phyloP scores from a whole-genome alignment of 2,329 filamentous ascomycete genomes.

The Polytolypa hystricis region DNA sequence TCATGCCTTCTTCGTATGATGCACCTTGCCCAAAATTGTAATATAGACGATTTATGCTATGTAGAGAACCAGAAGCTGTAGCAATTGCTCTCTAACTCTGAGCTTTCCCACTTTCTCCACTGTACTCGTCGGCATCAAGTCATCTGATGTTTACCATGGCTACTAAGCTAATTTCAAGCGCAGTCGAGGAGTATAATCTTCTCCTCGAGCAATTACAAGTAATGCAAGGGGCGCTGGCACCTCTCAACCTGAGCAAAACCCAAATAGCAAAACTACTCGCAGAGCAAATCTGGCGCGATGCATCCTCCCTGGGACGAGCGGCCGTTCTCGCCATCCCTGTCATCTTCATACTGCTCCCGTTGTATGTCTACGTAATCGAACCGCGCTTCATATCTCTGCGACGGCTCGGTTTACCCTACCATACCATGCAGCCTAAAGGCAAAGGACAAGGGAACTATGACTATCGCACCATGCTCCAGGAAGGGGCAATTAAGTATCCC shows the following conservation, averaged over 20 bases:
- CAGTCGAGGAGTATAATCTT: background rate
- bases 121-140: too few species aligned
- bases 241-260: background rate
- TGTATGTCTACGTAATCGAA: background rate
- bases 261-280: background rate
- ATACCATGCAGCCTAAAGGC: background rate
- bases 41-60: too few species aligned
- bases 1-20: too few species aligned
- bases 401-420: background rate
- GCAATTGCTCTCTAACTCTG: too few species aligned
- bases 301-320: background rate
- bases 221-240: background rate
- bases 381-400: background rate
- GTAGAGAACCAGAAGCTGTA: too few species aligned
- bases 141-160: too few species aligned
- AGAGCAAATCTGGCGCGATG: background rate
- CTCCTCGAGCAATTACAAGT: background rate
- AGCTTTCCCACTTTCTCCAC: too few species aligned
- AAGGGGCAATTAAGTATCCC: conserved; percentile 9
- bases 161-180: background rate
- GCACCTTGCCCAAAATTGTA: too few species aligned
- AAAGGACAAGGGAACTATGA: too few species aligned
- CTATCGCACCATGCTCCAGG: too few species aligned
- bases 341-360: background rate
- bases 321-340: background rate